Evolutionary conservation across 371 early-diverging fungal species (phyloP), one percentile per base, ranked within the genome.

Genomic region (Mortierella polycephala): DNA sequence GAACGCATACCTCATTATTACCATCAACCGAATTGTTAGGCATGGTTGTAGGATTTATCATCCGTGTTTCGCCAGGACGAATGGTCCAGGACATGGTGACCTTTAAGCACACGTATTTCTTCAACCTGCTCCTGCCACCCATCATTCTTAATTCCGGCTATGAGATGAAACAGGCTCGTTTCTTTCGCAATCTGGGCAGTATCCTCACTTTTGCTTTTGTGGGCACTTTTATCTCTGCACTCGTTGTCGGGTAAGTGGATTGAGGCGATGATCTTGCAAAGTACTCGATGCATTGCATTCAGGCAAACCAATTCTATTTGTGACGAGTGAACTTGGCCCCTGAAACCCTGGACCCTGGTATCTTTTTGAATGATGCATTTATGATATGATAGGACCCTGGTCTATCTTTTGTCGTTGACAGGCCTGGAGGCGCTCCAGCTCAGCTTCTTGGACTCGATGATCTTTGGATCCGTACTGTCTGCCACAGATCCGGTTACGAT

Each of bases 401-500:
- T 93, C 0, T 94, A 89, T 76, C 64, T 93, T 6, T 87, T 92
- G 56, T 89, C 92, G 12, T 74, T 88, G 39, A 87, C 92, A 7
- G 93, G 93, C 47, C 85, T 94, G 14, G 92, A 92, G 60, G 85
- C 87, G 46, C 80, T 94, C 40, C 75, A 81, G 18, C 59, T 83
- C 61, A 86, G 92, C 18, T 90, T 95, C 44, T 82, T 96, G 62
- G 98, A 98, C 76, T 95, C 94, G 68, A 90, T 96, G 86, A 93
- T 95, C 40, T 94, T 96, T 74, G 97, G 97, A 13, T 87, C 96
- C 2, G 94, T 98, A 62, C 83, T 98, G 64, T 96, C 96, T 6
- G 96, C 98, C 6, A 98, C 98, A 7, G 98, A 98, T 81, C 96
- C 98, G 3, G 98, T 98, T 37, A 96, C 98, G 0, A 92, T 98